Conservation (phyloP, 225 moss, liverwort and hornwort genomes). For the Marchantia paleacea region DNA sequence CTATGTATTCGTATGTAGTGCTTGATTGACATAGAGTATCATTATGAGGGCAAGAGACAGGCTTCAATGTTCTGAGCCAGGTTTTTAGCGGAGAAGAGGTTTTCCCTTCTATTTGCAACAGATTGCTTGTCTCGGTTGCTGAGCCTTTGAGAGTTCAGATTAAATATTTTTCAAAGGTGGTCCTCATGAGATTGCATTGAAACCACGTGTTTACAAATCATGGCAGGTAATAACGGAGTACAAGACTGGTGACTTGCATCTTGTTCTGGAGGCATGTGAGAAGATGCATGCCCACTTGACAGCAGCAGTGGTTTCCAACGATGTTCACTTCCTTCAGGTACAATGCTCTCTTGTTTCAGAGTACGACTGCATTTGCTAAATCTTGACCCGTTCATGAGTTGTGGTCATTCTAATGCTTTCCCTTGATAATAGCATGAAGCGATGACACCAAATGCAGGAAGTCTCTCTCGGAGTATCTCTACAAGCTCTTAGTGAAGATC, state of each 20-base stretch:
- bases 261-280: constrained; percentile 96
- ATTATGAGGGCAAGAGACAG: not conserved
- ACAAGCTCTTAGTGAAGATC: not conserved
- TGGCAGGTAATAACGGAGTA: constrained; percentile 74
- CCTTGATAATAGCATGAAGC: too few relatives aligned
- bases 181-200: not conserved
- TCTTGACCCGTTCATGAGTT: not conserved
- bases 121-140: too few relatives aligned
- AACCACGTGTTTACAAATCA: too few relatives aligned
- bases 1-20: not conserved
- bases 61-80: not conserved
- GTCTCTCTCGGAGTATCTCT: not conserved
- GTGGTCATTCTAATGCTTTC: not conserved
- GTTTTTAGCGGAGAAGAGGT: not conserved
- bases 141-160: not conserved
- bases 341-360: not conserved
- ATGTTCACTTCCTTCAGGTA: constrained; percentile 89
- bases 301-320: constrained; percentile 97
- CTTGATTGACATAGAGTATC: not conserved
- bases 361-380: not conserved
- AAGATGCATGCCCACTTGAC: constrained; percentile 96
- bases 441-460: too few relatives aligned
- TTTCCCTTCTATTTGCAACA: not conserved
- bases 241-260: constrained; percentile 64
- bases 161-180: not conserved